Percentiles rank a stretch among this genome's conserved stretches.
phyloP scores from a whole-genome alignment of 371 early-diverging fungal species.

The Mucor sp. region DNA sequence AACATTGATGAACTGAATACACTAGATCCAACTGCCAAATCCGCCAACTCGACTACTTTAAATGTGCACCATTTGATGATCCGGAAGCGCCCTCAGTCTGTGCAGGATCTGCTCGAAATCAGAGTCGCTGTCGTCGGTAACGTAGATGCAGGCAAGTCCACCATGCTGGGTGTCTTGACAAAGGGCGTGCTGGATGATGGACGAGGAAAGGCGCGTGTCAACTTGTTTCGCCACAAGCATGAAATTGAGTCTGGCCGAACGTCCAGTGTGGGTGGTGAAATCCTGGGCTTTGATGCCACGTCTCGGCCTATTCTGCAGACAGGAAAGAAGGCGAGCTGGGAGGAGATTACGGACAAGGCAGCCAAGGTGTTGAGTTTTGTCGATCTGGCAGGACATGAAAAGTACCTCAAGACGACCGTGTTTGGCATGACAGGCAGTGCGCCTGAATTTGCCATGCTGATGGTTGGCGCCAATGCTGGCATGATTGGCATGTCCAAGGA shows the following conservation, averaged over 20 bases:
- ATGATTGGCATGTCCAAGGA: conserved; percentile 95
- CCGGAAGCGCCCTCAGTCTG: conserved; percentile 65
- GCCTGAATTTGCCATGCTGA: conserved; percentile 90
- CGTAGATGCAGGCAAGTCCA: conserved; percentile 81
- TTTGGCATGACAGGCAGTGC: conserved; percentile 91
- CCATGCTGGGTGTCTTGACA: conserved; percentile 88
- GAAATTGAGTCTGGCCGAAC: conserved; percentile 93
- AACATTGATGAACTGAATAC: conserved; percentile 56
- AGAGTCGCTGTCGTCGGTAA: conserved; percentile 92
- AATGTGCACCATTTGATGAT: conserved; percentile 64
- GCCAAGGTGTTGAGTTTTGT: conserved; percentile 87
- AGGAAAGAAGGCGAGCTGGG: conserved; percentile 72
- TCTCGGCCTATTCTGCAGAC: conserved; percentile 48
- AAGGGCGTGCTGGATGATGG: conserved; percentile 92
- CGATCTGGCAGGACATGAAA: conserved; percentile 93
- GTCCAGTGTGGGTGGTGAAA: conserved; percentile 89
- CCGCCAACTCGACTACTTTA: background rate
- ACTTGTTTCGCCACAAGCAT: conserved; percentile 91
- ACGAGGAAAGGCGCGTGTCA: conserved; percentile 88
- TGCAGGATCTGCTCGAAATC: conserved; percentile 82
- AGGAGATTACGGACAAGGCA: conserved; percentile 74
- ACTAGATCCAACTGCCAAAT: conserved; percentile 16
- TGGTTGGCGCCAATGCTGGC: conserved; percentile 91
- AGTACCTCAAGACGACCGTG: conserved; percentile 92
- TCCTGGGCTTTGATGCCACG: conserved; percentile 81